Evolutionary conservation across 257 asterid genomes (phyloP), one percentile per base, ranked within the genome.

Genomic region (Ilex aquifolium): DNA sequence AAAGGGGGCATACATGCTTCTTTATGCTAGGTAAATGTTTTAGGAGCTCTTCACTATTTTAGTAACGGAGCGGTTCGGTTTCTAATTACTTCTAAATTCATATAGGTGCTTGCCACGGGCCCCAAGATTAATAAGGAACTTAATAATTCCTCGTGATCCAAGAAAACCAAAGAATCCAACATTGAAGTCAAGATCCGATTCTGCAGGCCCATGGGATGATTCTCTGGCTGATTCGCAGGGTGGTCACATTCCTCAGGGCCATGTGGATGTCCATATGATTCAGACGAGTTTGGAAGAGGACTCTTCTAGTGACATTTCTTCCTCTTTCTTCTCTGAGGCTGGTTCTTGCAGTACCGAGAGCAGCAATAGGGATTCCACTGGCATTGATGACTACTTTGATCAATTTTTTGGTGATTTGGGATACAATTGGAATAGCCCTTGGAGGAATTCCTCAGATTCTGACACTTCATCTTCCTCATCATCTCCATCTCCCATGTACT

Each of bases 41-140:
- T 55, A 36, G 32, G 10, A 44, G 51, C 54, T 46, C 9, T 4
- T 13, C 32, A 13, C 46, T 11, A 16, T 48, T 32, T 36, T 62
- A 44, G 30, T 51, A 55, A 42, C 44, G 16, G 31, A 13, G 54
- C 12, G 10, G n/a, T 51, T 64, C 36, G 32, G 31, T 65, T 74
- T 63, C 51, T 69, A 59, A 67, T 62, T 65, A 15, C 27, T 53
- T 31, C 11, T 21, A 21, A 21, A 21, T 21, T 73, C 50, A 67
- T 64, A 15, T 62, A 89, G 97, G 91, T 84, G 90, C 69, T 89
- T 91, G 2, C 97, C 97, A 4, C 91, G 97, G 31, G 87, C 88
- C 32, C 97, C 97, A n/a, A 81, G 78, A 61, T 62, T 70, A 65
- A 50, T 84, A 53, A 76, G 92, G 73, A 80, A 74, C 61, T 67